Evolutionary conservation across 1,284 basidiomycete species (phyloP).

Genomic region (Irpex sp.): DNA sequence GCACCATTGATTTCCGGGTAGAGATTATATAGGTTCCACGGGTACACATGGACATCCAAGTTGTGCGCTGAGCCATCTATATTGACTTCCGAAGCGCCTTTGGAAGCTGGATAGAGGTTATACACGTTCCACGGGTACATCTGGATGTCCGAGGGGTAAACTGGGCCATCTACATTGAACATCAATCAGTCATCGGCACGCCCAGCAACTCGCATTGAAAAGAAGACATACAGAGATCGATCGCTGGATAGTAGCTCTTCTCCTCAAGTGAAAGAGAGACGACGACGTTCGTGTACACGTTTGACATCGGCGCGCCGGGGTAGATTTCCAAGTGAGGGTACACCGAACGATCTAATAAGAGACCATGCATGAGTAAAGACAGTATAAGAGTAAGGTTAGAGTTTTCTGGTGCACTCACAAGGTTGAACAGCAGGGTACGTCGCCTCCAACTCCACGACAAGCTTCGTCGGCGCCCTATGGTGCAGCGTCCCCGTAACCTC

Average conservation of each 20-base stretch:
- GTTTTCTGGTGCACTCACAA: too few species aligned
- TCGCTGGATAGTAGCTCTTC: constrained; percentile 18
- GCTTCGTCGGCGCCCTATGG: background rate
- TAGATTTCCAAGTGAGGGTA: constrained; percentile 29
- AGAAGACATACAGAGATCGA: constrained; percentile 21
- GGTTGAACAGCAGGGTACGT: background rate
- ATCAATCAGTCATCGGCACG: background rate
- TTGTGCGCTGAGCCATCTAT: too few species aligned
- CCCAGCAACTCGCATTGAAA: background rate
- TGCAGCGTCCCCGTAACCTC: constrained; percentile 1
- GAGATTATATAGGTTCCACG: constrained; percentile 6
- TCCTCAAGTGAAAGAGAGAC: background rate
- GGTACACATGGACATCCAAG: too few species aligned
- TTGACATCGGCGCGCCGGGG: constrained; percentile 3
- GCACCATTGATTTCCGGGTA: constrained; percentile 3
- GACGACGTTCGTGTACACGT: background rate
- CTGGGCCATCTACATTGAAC: constrained; percentile 6
- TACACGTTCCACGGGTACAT: constrained; percentile 19
- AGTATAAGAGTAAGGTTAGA: too few species aligned
- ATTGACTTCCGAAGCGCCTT: background rate
- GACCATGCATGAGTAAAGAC: background rate
- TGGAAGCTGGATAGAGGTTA: constrained; percentile 10
- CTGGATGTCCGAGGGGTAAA: constrained; percentile 28
- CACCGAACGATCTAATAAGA: constrained; percentile 16
- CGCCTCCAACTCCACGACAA: constrained; percentile 2